Base-by-base conservation (phyloP, 495 filamentous ascomycete species). In the Xylaria bambusicola region DNA sequence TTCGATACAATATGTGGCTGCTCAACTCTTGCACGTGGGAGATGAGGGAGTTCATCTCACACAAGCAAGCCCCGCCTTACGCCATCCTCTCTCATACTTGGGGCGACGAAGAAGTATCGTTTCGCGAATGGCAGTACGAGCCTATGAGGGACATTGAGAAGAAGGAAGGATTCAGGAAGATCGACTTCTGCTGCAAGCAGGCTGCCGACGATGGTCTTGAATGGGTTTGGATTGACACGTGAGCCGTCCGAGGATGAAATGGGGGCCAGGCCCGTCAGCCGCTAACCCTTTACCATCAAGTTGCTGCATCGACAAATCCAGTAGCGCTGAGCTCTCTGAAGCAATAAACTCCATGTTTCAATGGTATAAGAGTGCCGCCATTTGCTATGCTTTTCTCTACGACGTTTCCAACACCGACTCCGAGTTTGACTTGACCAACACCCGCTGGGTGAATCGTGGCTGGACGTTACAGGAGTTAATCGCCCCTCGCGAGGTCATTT, bases 381-480 rank as follows among this genome's bases (percentile, higher is more conserved):
- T 69, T 6, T 78, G 75, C 58, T 75, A 75, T 38, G 73, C 60
- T 0, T 75, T 71, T 57, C 63, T 78, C 1, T 45, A 50, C 33
- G 74, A 76, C 50, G 69, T 78, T 9, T 33, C 45, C 0, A n/a
- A 35, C 23, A n/a, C n/a, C n/a, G 20, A 49, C 23, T 55, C 40
- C 33, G 60, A 65, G 27, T 18, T 38, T 15, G 13, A 59, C 2
- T 36, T 66, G 1, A 26, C 54, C 3, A 33, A 23, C 17, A 67
- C 64, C 49, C 50, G 62, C 2, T 79, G 76, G 74, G 73, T 73
- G 13, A 71, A 53, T 5, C 52, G 76, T 4, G 75, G 74, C 0
- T 79, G 77, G 77, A 76, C 75, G 8, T 55, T 77, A 2, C 75
- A 78, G 18, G 76, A 74, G 48, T 64, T 76, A 15, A 52, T 70